A percentile compares a stretch with the other conserved stretches of the same genome.
phyloP scores from a whole-genome alignment of 108 stramenopile species.

The Epithemia pelagica region DNA sequence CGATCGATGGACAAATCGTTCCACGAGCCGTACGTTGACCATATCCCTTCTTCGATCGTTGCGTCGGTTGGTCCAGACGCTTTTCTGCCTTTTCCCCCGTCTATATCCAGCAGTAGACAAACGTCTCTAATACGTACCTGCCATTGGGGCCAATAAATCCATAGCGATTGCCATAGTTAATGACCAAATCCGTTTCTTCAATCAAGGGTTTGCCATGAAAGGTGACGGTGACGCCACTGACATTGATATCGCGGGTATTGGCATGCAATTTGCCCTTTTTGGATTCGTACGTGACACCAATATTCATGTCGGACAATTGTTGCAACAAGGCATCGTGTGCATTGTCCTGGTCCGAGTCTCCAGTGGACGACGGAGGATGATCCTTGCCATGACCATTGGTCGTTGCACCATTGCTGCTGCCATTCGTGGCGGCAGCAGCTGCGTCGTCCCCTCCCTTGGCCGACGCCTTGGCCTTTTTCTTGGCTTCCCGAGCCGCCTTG shows the following conservation, averaged over 20 bases:
- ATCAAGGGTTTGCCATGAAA: slow-evolving; percentile 87
- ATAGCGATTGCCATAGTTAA: slow-evolving; percentile 94
- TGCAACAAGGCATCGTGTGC: slow-evolving; percentile 68
- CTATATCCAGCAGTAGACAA: too few species aligned
- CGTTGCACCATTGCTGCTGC: slow-evolving; percentile 39
- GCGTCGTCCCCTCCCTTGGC: slow-evolving; percentile 29
- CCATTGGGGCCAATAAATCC: slow-evolving; percentile 80
- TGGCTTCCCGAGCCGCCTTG: slow-evolving; percentile 82
- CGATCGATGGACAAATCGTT: too few species aligned
- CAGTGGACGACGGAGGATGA: neutral
- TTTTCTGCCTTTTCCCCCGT: too few species aligned
- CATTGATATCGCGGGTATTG: slow-evolving; percentile 95
- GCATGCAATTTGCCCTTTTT: slow-evolving; percentile 67
- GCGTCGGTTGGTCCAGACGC: too few species aligned
- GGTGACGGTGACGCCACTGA: slow-evolving; percentile 88
- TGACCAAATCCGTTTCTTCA: slow-evolving; percentile 81
- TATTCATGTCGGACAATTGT: slow-evolving; percentile 60
- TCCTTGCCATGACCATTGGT: slow-evolving; percentile 10
- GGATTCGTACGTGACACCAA: slow-evolving; percentile 79
- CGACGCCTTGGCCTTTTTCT: slow-evolving; percentile 70
- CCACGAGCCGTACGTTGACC: too few species aligned
- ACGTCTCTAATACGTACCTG: neutral
- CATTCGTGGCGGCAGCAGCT: slow-evolving; percentile 29
- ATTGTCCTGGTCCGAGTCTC: slow-evolving; percentile 27
- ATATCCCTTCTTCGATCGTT: too few species aligned